Evolutionary conservation across 192 early-diverging fungal species (phyloP), one percentile per base, ranked within the genome.

Genomic region (Thamnidium elegans): DNA sequence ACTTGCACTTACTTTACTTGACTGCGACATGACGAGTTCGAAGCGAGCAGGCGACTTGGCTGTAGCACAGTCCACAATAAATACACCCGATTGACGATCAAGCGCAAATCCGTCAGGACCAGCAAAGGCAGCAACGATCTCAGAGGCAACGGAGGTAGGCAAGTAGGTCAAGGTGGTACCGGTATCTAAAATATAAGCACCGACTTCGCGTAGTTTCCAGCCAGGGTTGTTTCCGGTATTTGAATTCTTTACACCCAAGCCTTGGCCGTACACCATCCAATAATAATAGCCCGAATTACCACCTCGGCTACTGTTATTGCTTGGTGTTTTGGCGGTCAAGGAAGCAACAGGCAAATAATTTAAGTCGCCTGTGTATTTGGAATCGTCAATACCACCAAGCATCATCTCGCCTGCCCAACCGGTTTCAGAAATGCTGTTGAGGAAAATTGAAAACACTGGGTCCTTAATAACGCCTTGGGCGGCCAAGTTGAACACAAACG

Each of bases 311-410:
- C 8, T 21, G 3, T 45, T n/a, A 19, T 8, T 9, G 14, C 3
- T 17, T 14, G 19, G 8, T 21, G 13, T 9, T 7, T 43, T 67
- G 5, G 56, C 48, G 11, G 50, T 47, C 26, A 65, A 42, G 0
- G 56, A 32, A 17, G 71, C 71, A 4, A 80, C 73, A 30, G 78
- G 75, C 13, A 80, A 50, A 65, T 83, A 85, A 19, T 45, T 73
- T 42, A 85, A 53, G 6, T 70, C 23, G 13, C 83, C 85, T 15
- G 73, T 55, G 59, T 70, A 81, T 51, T 82, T 81, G 13, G 58
- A 39, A 0, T 39, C 7, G 60, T 85, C 83, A 47, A 79, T 63
- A 20, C 83, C 83, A 34, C 80, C 81, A 68, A 87, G 74, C 17
- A 70, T 73, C 17, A 87, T 71, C 58, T 80, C 76, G 1, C 83